Evolutionary conservation across 345 rosid species (phyloP).

Genomic region (Rhodamnia rubescens): DNA sequence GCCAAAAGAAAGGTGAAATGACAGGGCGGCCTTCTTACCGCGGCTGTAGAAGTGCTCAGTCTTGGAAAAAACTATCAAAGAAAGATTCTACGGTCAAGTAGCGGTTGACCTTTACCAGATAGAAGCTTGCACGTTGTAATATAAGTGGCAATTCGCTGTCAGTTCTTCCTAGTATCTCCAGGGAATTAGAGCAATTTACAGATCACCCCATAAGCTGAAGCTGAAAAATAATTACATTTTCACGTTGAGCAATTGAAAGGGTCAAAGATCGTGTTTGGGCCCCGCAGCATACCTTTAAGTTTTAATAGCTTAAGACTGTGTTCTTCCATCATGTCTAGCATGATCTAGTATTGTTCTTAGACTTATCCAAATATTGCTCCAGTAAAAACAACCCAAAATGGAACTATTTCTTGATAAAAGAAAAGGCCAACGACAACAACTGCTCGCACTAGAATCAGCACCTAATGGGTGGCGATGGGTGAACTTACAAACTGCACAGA

Average conservation of each 20-base stretch:
- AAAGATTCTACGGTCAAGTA: background rate
- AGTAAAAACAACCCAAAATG: accelerated
- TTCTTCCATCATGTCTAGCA: background rate
- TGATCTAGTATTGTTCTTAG: accelerated
- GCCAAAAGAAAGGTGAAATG: background rate
- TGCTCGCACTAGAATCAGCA: background rate
- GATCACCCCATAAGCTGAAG: background rate
- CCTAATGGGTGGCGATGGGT: accelerated
- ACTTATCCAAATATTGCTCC: accelerated
- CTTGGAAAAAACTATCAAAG: background rate
- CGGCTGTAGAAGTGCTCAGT: accelerated
- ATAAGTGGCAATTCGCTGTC: background rate
- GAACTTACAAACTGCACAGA: background rate
- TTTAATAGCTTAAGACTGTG: accelerated
- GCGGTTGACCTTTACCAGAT: background rate
- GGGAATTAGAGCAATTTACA: background rate
- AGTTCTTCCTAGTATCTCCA: background rate
- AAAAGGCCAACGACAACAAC: background rate
- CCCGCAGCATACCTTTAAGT: background rate
- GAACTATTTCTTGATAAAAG: background rate
- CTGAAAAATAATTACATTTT: background rate
- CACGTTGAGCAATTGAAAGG: background rate
- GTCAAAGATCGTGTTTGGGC: background rate
- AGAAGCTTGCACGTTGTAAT: background rate
- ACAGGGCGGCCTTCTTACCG: background rate